These are phyloP conservation scores for Stylonectria norvegica DNA, from an alignment of 2,329 filamentous ascomycete genomes.

Conservation along the genomic window DNA sequence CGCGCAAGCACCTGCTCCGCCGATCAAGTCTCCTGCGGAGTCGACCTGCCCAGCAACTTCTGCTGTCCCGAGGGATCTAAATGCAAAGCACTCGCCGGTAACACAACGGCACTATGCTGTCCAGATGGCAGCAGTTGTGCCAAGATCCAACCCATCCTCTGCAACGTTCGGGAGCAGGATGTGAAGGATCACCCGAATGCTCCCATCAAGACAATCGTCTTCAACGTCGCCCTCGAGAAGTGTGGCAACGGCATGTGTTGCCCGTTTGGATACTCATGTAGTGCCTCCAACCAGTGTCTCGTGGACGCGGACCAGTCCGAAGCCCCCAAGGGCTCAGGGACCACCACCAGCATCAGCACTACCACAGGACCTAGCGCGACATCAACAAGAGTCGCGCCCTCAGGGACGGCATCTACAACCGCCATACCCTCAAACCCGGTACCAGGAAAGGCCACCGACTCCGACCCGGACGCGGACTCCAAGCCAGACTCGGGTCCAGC, in stretches of 20 bases:
- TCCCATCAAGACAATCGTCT: constrained; percentile 63
- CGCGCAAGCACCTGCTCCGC: constrained; percentile 51
- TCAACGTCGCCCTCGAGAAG: constrained; percentile 50
- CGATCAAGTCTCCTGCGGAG: constrained; percentile 50
- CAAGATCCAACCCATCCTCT: constrained; percentile 61
- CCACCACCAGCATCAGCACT: constrained; percentile 21
- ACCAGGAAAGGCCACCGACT: constrained; percentile 12
- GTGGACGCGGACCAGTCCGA: constrained; percentile 49
- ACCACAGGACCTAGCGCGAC: constrained; percentile 15
- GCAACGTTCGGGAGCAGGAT: constrained; percentile 61
- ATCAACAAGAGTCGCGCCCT: constrained; percentile 19
- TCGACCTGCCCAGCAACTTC: constrained; percentile 59
- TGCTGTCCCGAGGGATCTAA: constrained; percentile 56
- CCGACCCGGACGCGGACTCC: constrained; percentile 7
- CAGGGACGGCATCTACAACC: constrained; percentile 21
- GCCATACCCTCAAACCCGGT: constrained; percentile 15
- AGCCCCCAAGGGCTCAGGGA: constrained; percentile 31
- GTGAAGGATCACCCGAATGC: constrained; percentile 53
- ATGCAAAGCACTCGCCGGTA: constrained; percentile 61
- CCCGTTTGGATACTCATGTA: constrained; percentile 68
- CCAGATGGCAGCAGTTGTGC: constrained; percentile 55
- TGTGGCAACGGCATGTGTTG: constrained; percentile 62
- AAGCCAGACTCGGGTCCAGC: constrained; percentile 25
- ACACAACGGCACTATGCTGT: constrained; percentile 69
- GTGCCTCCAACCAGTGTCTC: constrained; percentile 44